Conservation (phyloP, 768 basidiomycete genomes). For the Boletus coccyginus region DNA sequence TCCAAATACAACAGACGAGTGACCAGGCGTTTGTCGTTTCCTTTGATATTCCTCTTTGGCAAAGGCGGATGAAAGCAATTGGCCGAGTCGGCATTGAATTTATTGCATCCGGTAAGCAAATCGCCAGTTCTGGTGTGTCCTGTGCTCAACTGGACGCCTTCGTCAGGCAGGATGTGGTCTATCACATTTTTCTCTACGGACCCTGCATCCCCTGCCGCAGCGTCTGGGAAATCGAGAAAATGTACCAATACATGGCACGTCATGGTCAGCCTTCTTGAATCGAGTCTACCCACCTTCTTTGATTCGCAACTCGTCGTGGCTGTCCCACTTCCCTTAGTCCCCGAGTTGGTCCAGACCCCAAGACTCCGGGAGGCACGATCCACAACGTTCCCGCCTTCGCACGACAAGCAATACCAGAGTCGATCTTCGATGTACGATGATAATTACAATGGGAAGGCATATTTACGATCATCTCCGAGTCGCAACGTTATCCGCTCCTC, state of each 20-base stretch:
- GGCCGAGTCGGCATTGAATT: conserved; percentile 61
- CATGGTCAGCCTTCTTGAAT: conserved; percentile 35
- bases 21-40: conserved; percentile 49
- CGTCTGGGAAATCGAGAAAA: conserved; percentile 8
- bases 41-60: conserved; percentile 57
- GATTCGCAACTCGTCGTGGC: conserved; percentile 13
- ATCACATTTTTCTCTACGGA: conserved; percentile 20
- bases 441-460: background rate
- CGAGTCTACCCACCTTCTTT: conserved; percentile 20
- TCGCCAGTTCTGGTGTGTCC: background rate
- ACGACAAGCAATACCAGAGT: background rate
- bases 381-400: background rate
- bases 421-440: background rate
- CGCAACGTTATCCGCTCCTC: background rate
- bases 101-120: conserved; percentile 41
- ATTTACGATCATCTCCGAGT: background rate
- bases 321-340: background rate
- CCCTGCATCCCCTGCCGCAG: background rate
- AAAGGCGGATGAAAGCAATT: conserved; percentile 66
- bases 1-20: conserved; percentile 48
- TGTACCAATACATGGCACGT: conserved; percentile 36
- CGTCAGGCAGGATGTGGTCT: conserved; percentile 25
- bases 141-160: background rate
- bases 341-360: background rate
- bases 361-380: conserved; percentile 2